Conservation (phyloP, 2,329 filamentous ascomycete genomes). For the Mollisiaceae sp. region DNA sequence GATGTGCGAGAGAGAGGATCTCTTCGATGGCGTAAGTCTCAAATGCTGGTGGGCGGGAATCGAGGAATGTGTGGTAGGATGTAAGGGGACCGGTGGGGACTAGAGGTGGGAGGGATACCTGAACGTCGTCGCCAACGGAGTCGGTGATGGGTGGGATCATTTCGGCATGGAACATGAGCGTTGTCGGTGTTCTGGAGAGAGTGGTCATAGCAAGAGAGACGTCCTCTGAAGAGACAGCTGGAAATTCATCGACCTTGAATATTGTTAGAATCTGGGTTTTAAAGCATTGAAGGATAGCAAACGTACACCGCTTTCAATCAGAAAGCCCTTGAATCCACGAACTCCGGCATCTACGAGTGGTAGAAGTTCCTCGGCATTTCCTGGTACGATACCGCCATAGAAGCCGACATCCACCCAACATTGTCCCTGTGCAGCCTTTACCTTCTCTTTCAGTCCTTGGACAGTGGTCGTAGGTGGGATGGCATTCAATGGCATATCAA, state of each 20-base stretch:
- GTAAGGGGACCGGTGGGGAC: conserved; percentile 74
- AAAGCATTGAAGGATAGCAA: background rate
- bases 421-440: conserved; percentile 80
- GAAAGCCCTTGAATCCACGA: conserved; percentile 94
- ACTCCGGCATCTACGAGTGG: conserved; percentile 85
- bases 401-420: conserved; percentile 99
- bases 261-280: conserved; percentile 26
- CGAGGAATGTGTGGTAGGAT: conserved; percentile 87
- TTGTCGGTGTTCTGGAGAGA: conserved; percentile 81
- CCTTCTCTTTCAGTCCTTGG: conserved; percentile 79
- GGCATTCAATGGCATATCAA: conserved; percentile 98
- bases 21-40: conserved; percentile 90
- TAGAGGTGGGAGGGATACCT: conserved; percentile 70
- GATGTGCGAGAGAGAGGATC: conserved; percentile 79
- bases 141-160: conserved; percentile 90
- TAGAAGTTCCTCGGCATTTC: conserved; percentile 80
- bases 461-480: conserved; percentile 96
- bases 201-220: conserved; percentile 80
- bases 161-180: conserved; percentile 98
- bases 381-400: conserved; percentile 92
- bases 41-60: conserved; percentile 85
- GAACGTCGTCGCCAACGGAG: conserved; percentile 79
- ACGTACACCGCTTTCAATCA: conserved; percentile 94
- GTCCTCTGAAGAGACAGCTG: conserved; percentile 81
- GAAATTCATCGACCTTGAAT: conserved; percentile 89